These are phyloP conservation scores for Gnomoniopsis sp. DNA, from an alignment of 2,329 filamentous ascomycete species.

Conservation along the genomic window DNA sequence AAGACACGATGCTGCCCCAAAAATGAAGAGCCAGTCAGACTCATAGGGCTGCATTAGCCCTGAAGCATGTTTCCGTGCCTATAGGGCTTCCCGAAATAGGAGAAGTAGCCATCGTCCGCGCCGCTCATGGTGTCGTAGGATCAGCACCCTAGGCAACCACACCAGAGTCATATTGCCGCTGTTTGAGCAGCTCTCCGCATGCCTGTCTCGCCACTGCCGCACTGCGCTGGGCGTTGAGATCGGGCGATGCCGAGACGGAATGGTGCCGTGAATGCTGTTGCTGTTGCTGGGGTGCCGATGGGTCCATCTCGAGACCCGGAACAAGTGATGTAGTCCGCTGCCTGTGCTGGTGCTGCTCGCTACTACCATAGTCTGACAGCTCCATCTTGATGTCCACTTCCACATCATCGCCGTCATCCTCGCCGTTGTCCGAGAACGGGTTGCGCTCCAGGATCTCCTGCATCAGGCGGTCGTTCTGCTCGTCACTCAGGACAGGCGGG, in stretches of 20 bases:
- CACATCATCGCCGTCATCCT: constrained; percentile 4
- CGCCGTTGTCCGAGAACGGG: constrained; percentile 4
- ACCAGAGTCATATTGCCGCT: constrained; percentile 16
- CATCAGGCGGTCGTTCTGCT: constrained; percentile 17
- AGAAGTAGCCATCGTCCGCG: background rate
- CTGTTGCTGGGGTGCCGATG: constrained; percentile 15
- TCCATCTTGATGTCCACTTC: constrained; percentile 15
- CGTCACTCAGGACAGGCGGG: constrained; percentile 14
- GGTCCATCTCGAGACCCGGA: background rate
- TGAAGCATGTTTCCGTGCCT: background rate
- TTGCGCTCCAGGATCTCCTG: constrained; percentile 19
- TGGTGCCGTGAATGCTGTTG: constrained; percentile 8
- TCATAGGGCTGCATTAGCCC: constrained; percentile 10
- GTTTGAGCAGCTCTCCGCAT: constrained; percentile 31
- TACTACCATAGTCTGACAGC: constrained; percentile 7
- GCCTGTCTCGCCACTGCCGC: constrained; percentile 35
- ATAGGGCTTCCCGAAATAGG: background rate
- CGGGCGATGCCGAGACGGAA: constrained; percentile 2
- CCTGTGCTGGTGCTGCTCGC: background rate
- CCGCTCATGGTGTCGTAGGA: background rate
- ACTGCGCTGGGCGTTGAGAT: constrained; percentile 26
- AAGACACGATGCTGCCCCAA: background rate
- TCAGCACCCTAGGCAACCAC: background rate
- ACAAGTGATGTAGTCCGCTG: constrained; percentile 14
- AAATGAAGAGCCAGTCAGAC: background rate